These are phyloP conservation scores for Rugonectria rugulosa DNA, from an alignment of 2,329 filamentous ascomycete species.

Conservation along the genomic window DNA sequence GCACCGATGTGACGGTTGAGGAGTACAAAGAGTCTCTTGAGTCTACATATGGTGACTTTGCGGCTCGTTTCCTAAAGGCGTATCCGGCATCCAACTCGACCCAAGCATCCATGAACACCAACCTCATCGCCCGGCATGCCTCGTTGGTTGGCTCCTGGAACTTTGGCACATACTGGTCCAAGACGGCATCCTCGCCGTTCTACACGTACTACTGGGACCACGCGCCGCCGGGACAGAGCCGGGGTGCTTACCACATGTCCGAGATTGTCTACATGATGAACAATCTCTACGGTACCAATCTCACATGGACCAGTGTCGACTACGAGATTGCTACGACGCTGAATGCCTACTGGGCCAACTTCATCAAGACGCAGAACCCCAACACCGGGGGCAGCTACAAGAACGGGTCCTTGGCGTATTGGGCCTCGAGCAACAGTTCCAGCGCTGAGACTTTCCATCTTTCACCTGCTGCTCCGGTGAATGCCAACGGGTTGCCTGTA, in stretches of 20 bases:
- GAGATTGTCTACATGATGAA: conserved; percentile 7
- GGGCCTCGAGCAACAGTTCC: background rate
- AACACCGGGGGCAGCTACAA: background rate
- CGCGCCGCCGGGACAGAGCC: conserved; percentile 1
- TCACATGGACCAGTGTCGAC: background rate
- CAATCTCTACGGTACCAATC: background rate
- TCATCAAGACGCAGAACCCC: conserved; percentile 8
- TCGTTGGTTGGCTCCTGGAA: conserved; percentile 1
- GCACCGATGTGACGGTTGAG: background rate
- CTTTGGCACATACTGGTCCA: background rate
- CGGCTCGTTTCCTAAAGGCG: background rate
- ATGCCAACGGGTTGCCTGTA: background rate
- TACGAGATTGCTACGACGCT: background rate
- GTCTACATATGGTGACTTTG: background rate
- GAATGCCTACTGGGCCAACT: conserved; percentile 7
- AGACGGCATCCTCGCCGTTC: background rate
- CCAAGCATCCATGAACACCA: background rate
- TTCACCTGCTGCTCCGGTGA: background rate
- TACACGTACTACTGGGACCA: conserved; percentile 13
- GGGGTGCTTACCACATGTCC: conserved; percentile 4
- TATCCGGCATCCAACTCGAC: background rate
- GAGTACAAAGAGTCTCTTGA: background rate
- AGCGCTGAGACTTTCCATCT: background rate
- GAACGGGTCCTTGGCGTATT: background rate
- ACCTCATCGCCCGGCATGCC: background rate